phyloP scores from a whole-genome alignment of 2,329 filamentous ascomycete species.

The Zasmidium angulare region DNA sequence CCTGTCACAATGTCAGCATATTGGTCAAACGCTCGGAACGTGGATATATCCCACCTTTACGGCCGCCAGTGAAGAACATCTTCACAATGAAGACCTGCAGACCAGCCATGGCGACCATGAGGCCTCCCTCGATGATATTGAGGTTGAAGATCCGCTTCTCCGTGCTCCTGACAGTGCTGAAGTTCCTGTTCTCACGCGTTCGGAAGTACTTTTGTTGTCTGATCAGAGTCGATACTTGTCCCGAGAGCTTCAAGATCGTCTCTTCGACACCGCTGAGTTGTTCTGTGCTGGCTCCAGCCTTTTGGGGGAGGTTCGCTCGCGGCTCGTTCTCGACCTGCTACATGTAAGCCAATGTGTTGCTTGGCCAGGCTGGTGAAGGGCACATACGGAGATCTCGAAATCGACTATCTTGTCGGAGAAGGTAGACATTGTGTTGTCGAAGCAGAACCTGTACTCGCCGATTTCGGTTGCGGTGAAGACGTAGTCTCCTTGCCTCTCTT shows the following conservation, averaged over 20 bases:
- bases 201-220: slow-evolving; percentile 99
- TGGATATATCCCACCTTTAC: slow-evolving; percentile 45
- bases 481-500: slow-evolving; percentile 94
- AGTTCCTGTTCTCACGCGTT: slow-evolving; percentile 97
- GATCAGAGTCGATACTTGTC: slow-evolving; percentile 88
- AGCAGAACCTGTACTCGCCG: slow-evolving; percentile 96
- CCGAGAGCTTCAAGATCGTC: slow-evolving; percentile 90
- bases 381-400: slow-evolving; percentile 87
- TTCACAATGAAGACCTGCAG: slow-evolving; percentile 95
- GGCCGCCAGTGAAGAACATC: slow-evolving; percentile 96
- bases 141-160: slow-evolving; percentile 97
- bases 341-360: slow-evolving; percentile 1
- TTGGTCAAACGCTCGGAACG: not conserved
- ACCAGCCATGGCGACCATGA: slow-evolving; percentile 94
- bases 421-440: slow-evolving; percentile 97
- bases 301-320: slow-evolving; percentile 76
- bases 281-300: slow-evolving; percentile 84
- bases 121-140: slow-evolving; percentile 83
- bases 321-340: slow-evolving; percentile 83
- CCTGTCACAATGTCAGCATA: slow-evolving; percentile 10
- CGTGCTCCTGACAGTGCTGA: slow-evolving; percentile 94
- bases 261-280: slow-evolving; percentile 88
- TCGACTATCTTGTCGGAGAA: slow-evolving; percentile 97
- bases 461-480: slow-evolving; percentile 88
- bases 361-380: not conserved